Conservation (phyloP, 345 rosid genomes). For the Combretum micranthum region DNA sequence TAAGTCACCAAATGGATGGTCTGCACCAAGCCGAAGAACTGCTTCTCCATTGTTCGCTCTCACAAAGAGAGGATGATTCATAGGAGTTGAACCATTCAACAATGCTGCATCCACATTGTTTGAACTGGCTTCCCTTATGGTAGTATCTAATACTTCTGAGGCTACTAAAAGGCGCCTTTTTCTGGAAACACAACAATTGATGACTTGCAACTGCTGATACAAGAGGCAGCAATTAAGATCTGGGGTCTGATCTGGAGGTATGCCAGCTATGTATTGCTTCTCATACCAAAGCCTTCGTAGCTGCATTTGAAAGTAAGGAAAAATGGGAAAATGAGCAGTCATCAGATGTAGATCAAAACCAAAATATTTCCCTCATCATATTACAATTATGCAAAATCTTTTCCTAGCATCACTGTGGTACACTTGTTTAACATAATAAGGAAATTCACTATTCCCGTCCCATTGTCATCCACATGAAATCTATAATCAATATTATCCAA, state of each 20-base stretch:
- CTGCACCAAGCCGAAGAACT: conserved; percentile 68
- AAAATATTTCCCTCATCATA: background rate
- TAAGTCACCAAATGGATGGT: conserved; percentile 43
- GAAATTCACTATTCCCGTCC: no score
- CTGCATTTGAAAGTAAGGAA: conserved; percentile 30
- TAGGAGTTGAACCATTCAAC: conserved; percentile 16
- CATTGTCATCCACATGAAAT: no score
- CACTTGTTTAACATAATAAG: no score
- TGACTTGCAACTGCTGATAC: conserved; percentile 82
- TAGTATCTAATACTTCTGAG: conserved; percentile 60
- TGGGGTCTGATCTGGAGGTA: conserved; percentile 63
- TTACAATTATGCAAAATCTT: no score
- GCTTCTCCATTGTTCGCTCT: conserved; percentile 58
- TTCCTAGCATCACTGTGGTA: no score
- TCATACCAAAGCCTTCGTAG: conserved; percentile 74
- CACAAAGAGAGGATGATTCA: conserved; percentile 46
- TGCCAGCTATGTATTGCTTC: conserved; percentile 69
- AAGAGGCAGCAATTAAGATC: conserved; percentile 81
- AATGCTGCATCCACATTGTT: conserved; percentile 30
- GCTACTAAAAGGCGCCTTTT: conserved; percentile 53
- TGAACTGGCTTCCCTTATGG: conserved; percentile 47
- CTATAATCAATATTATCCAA: no score
- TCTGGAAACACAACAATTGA: conserved; percentile 85
- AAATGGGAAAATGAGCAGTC: background rate
- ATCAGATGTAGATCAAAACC: conserved; percentile 15